Evolutionary conservation across 1,284 basidiomycete genomes (phyloP), one percentile per base, ranked within the genome.

Genomic region (Leccinum pachyderme): DNA sequence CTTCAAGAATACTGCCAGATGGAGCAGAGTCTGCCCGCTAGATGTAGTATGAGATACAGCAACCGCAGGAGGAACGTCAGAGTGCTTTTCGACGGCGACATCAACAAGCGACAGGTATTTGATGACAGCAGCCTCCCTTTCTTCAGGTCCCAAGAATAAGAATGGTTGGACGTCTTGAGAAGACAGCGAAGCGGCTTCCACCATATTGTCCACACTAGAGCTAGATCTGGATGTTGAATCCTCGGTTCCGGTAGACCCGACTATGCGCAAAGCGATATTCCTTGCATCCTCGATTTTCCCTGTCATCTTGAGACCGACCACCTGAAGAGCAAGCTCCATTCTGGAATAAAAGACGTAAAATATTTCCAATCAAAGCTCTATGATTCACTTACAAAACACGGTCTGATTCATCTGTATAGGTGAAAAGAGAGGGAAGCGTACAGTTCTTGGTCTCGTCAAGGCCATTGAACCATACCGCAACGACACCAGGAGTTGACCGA

Each of bases 291-390:
- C 92, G 52, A 96, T 87, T 67, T 93, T 91, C 37, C 95, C 95
- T 0, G 93, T 97, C 92, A 97, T 95, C 77, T 96, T 95, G 59
- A 97, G 75, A 2, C 95, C 95, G 27, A 98, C 93, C 8, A 97
- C 93, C 68, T 96, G 93, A 7, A 98, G 77, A 48, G 95, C 95
- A 53, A 97, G 81, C 70, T 97, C 95, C 93, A 97, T 95, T 59
- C 90, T 93, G 63, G 24, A 56, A 44, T 52, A 47, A 49, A 73
- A 52, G 53, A 61, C 56, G 55, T 57, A 46, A 58, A 57, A 44
- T n/a, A 50, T 43, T 59, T 15, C 41, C 12, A 48, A 35, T 27
- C 4, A 46, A 55, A 24, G 52, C 51, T 29, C 60, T 54, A 54
- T 41, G 52, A 54, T 7, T 58, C 25, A 82, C 90, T 73, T 69